Conservation (phyloP, 2,329 filamentous ascomycete genomes). For the Sarocladium kiliense region DNA sequence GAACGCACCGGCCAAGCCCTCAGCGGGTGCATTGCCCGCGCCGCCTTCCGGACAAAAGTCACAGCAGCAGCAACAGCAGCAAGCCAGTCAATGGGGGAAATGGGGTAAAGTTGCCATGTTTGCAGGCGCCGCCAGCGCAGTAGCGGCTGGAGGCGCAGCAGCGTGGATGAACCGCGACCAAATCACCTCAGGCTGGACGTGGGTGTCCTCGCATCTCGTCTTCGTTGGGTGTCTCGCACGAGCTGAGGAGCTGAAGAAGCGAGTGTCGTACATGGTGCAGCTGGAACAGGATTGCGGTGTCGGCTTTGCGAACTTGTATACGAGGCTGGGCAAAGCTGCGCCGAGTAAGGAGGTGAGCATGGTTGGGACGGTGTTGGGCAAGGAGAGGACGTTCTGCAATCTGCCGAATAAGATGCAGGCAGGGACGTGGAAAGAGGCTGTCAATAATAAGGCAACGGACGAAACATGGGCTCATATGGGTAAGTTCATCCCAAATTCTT, state of each 20-base stretch:
- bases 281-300: conserved; percentile 62
- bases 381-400: conserved; percentile 83
- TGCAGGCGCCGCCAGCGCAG: conserved; percentile 77
- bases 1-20: conserved; percentile 10
- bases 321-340: conserved; percentile 68
- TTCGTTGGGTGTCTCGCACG: conserved; percentile 87
- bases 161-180: conserved; percentile 83
- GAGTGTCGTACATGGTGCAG: conserved; percentile 63
- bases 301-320: conserved; percentile 84
- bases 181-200: conserved; percentile 68
- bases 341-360: conserved; percentile 46
- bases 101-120: conserved; percentile 85
- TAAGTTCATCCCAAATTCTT: conserved; percentile 29
- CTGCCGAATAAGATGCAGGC: conserved; percentile 55
- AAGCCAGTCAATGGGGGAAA: conserved; percentile 55
- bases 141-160: conserved; percentile 76
- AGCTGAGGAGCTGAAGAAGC: conserved; percentile 72
- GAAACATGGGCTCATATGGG: conserved; percentile 78
- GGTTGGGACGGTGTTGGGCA: conserved; percentile 56
- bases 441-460: conserved; percentile 75
- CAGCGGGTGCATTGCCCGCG: conserved; percentile 20
- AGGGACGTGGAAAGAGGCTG: conserved; percentile 60
- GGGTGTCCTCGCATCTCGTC: conserved; percentile 86
- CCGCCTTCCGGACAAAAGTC: conserved; percentile 24
- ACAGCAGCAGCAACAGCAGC: conserved; percentile 10